Percentiles rank a stretch among this genome's conserved stretches.
These are phyloP conservation scores for Vitis hybrid DNA, from an alignment of 177 flowering plant species.

Conservation along the genomic window DNA sequence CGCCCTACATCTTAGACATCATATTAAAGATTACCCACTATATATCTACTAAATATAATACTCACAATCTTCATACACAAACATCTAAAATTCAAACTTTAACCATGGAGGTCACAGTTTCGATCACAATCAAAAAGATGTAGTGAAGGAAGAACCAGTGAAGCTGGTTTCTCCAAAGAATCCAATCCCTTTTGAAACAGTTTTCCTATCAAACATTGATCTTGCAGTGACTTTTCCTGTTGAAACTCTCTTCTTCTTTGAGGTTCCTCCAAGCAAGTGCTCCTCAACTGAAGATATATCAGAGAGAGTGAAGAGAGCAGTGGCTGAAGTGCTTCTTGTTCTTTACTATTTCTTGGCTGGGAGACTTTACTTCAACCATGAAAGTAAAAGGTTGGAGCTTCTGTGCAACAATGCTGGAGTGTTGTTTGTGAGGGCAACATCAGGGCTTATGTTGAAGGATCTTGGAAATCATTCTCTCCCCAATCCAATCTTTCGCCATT, in stretches of 20 bases:
- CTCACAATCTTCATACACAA: too few species aligned
- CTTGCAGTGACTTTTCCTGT: slow-evolving; percentile 45
- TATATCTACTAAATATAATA: too few species aligned
- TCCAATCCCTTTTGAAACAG: slow-evolving; percentile 26
- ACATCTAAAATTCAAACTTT: too few species aligned
- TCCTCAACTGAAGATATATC: slow-evolving; percentile 16
- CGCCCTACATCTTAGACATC: too few species aligned
- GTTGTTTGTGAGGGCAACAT: slow-evolving; percentile 30
- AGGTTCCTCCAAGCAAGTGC: slow-evolving; percentile 11
- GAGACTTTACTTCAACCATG: slow-evolving; percentile 32
- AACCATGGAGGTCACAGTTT: slow-evolving; percentile 23
- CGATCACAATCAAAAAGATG: slow-evolving; percentile 20
- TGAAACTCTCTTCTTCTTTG: slow-evolving; percentile 39
- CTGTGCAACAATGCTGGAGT: slow-evolving; percentile 1
- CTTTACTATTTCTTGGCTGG: slow-evolving; percentile 59
- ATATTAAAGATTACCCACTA: too few species aligned
- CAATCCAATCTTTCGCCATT: slow-evolving; percentile 34
- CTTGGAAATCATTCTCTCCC: slow-evolving; percentile 42
- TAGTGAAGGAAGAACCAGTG: slow-evolving; percentile 30
- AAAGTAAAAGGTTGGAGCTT: slow-evolving; percentile 38
- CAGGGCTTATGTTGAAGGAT: slow-evolving; percentile 34
- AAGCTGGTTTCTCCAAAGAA: slow-evolving; percentile 36
- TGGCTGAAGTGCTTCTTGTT: slow-evolving; percentile 32
- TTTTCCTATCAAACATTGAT: slow-evolving; percentile 50
- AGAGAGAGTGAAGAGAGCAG: slow-evolving; percentile 34